Conservation (phyloP, 768 basidiomycete species). For the Favolaschia claudopus region DNA sequence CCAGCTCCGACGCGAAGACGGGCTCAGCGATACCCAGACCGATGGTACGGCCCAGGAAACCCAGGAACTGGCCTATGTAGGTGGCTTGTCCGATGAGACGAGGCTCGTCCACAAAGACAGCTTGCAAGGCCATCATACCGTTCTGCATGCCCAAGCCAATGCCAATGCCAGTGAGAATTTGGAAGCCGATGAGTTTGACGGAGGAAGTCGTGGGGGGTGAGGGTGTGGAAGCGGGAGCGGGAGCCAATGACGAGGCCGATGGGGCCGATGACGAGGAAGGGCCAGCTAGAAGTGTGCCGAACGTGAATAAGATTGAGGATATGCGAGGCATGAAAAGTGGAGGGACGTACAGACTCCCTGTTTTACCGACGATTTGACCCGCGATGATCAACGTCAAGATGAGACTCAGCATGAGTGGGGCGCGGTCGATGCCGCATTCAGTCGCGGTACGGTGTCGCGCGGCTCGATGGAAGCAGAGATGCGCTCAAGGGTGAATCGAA, state of each 20-base stretch:
- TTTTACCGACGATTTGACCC: constrained; percentile 6
- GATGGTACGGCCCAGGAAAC: not conserved
- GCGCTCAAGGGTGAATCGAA: no score
- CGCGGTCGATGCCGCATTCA: constrained; percentile 3
- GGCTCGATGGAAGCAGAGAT: constrained; percentile 6
- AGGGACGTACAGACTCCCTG: not conserved
- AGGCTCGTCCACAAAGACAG: not conserved
- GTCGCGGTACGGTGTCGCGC: constrained; percentile 6
- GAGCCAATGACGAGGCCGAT: not conserved
- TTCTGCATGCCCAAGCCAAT: no score
- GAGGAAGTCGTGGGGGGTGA: not conserved
- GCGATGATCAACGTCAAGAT: not conserved
- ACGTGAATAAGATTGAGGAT: no score
- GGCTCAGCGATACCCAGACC: not conserved
- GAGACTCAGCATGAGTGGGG: constrained; percentile 2
- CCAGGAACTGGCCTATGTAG: no score
- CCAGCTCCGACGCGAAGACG: not conserved
- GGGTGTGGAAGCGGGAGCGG: not conserved
- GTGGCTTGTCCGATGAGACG: not conserved
- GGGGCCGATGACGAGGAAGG: not conserved
- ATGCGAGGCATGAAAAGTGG: not conserved
- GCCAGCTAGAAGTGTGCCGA: no score
- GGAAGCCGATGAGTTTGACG: not conserved
- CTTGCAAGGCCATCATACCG: no score
- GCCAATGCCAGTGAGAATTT: not conserved